Percentiles rank a stretch among this genome's conserved stretches.
These are phyloP conservation scores for Mycosarcoma maydis DNA, from an alignment of 1,284 basidiomycete genomes.

Conservation along the genomic window DNA sequence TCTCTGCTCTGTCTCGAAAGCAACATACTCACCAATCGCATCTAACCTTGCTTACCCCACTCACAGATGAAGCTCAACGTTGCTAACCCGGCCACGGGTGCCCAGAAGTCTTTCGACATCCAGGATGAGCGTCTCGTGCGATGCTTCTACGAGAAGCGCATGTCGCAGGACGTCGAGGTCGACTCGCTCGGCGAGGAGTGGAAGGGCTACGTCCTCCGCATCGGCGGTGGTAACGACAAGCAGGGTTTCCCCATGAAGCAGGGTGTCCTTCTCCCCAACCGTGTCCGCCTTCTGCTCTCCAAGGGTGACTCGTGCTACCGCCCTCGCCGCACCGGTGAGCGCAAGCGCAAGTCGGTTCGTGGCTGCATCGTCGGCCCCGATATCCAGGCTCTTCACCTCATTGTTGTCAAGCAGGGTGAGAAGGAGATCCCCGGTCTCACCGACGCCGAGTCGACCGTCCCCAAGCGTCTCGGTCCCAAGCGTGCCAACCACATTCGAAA, in stretches of 20 bases:
- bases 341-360: constrained; percentile 97
- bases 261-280: constrained; percentile 93
- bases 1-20: no score
- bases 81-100: constrained; percentile 91
- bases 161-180: constrained; percentile 91
- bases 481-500: constrained; percentile 77
- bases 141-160: constrained; percentile 95
- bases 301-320: constrained; percentile 99
- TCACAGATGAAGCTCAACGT: constrained; percentile 92
- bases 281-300: constrained; percentile 90
- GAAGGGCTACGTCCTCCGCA: constrained; percentile 96
- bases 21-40: constrained; percentile 22
- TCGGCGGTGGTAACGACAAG: constrained; percentile 94
- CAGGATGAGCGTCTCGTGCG: constrained; percentile 92
- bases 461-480: constrained; percentile 94
- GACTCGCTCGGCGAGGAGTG: constrained; percentile 94
- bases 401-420: constrained; percentile 98
- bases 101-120: constrained; percentile 90
- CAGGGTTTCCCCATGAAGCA: constrained; percentile 95
- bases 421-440: constrained; percentile 90
- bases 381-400: constrained; percentile 91
- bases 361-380: constrained; percentile 95
- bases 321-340: constrained; percentile 88
- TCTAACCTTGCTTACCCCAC: not conserved
- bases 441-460: constrained; percentile 79